These are phyloP conservation scores for Debaryomyces fabryi DNA, from an alignment of 1,139 yeast species.

Conservation along the genomic window DNA sequence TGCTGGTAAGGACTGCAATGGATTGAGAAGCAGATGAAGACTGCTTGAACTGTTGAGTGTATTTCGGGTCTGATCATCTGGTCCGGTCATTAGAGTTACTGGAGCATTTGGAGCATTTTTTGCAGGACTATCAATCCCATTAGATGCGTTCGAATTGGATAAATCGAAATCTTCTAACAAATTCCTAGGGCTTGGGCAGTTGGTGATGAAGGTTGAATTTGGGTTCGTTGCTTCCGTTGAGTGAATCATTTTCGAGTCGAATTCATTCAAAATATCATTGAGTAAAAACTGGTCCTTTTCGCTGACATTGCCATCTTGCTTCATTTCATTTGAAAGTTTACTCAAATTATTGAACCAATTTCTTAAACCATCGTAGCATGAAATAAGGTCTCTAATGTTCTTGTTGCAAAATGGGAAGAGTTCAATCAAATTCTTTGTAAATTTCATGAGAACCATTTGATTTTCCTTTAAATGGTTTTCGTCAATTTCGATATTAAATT, in stretches of 20 bases:
- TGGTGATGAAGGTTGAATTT: slow-evolving; percentile 5
- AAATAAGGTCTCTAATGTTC: slow-evolving; percentile 30
- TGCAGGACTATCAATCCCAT: neutral
- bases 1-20: slow-evolving; percentile 10
- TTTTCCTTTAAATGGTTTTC: slow-evolving; percentile 11
- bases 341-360: slow-evolving; percentile 33
- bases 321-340: slow-evolving; percentile 16
- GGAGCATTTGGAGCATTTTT: slow-evolving; percentile 1
- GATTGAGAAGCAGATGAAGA: neutral
- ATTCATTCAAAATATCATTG: slow-evolving; percentile 5
- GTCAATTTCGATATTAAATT: slow-evolving; percentile 26
- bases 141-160: neutral
- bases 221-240: slow-evolving; percentile 2
- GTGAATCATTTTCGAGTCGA: slow-evolving; percentile 1
- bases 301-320: slow-evolving; percentile 3
- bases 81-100: neutral
- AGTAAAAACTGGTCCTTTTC: slow-evolving; percentile 1
- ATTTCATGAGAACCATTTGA: slow-evolving; percentile 19
- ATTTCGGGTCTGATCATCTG: neutral
- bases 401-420: slow-evolving; percentile 34
- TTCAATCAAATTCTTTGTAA: slow-evolving; percentile 28
- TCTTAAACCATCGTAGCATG: slow-evolving; percentile 27
- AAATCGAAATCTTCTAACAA: slow-evolving; percentile 3
- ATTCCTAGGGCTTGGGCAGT: slow-evolving; percentile 4
- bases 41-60: neutral